Conservation (phyloP, 345 rosid species). For the Eucalyptus polybractea region DNA sequence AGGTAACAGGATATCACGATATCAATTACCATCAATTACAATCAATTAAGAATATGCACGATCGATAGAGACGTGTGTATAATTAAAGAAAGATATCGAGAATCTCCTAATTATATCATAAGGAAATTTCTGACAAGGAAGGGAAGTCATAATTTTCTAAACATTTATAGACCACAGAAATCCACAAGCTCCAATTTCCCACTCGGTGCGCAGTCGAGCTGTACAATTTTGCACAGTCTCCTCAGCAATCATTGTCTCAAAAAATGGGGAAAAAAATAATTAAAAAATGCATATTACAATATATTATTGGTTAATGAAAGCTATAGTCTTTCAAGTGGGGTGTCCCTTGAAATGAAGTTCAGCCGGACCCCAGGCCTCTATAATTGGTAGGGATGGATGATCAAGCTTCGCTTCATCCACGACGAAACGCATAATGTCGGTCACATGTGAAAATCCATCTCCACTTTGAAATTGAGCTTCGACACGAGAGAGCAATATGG, state of each 20-base stretch:
- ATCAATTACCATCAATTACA: neutral
- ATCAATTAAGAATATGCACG: neutral
- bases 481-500: neutral
- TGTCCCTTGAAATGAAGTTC: neutral
- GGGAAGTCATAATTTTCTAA: neutral
- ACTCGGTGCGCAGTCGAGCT: neutral
- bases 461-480: neutral
- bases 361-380: neutral
- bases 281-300: neutral
- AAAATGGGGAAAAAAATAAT: neutral
- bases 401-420: neutral
- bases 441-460: neutral
- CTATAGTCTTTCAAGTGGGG: neutral
- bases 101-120: neutral
- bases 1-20: neutral
- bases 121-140: neutral
- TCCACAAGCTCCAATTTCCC: neutral
- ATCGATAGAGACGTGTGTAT: neutral
- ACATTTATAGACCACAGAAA: neutral
- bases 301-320: neutral
- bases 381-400: neutral
- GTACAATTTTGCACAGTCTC: neutral
- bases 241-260: neutral
- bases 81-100: neutral
- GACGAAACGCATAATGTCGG: neutral